Base-by-base conservation (phyloP, 805 yeast species). In the Teunomyces kruisii region DNA sequence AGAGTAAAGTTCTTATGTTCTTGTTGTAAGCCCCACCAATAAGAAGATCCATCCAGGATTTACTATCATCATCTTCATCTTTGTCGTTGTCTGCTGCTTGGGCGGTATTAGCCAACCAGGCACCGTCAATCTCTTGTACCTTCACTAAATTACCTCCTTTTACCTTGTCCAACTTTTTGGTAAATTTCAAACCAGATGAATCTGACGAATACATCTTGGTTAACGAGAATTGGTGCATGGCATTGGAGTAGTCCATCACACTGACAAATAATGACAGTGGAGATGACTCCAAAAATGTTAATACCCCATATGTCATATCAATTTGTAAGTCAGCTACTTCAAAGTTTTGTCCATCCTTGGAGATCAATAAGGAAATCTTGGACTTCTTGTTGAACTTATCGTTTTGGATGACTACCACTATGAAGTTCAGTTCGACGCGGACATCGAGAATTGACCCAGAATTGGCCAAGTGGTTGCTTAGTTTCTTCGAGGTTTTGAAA, bases 41-140 rank as follows among this genome's bases (percentile, higher is more conserved):
- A 26, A 59, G 38, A 9, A 30, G 28, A 14, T 37, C 40, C 2
- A 65, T 42, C 1, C 71, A 65, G 0, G 62, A 49, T 13, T 47
- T 45, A 9, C 42, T 48, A 13, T 32, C 9, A 19, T 39, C 45
- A 7, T 36, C 42, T 1, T 45, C 50, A 2, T 63, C 54, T 35
- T 62, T 63, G 14, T 14, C 45, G 46, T 33, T 43, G 13, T 40
- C 58, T 54, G 50, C 59, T 46, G 32, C 43, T 39, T 27, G 49
- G 12, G 60, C 59, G 45, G 63, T 28, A 53, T 77, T 78, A 8
- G 80, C 75, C 39, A 85, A 55, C 77, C 86, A 76, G 12, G 79
- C 74, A 8, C 90, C 91, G 47, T 83, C 87, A 22, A 81, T 68
- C 14, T 69, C 71, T 47, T 74, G 70, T 14, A 82, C 68, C 49